Conservation (phyloP, 352 stramenopile species). For the Globisporangium irregulare region DNA sequence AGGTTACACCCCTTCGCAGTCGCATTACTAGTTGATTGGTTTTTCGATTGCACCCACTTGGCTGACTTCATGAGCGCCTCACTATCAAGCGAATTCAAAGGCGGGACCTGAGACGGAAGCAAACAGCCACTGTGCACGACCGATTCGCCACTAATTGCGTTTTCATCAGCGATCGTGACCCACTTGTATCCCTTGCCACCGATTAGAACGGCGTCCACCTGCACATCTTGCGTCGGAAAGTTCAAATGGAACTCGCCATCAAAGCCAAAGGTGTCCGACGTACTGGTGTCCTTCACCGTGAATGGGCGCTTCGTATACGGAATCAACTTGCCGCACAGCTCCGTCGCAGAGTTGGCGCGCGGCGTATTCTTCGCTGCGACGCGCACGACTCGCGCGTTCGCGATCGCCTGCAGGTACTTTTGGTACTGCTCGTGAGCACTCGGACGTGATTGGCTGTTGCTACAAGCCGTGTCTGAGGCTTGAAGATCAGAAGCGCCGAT, state of each 20-base stretch:
- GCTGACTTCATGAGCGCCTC: background rate
- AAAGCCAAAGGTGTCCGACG: background rate
- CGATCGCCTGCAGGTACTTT: background rate
- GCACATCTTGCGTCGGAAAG: background rate
- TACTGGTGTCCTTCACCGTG: background rate
- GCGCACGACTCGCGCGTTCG: background rate
- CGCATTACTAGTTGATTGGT: background rate
- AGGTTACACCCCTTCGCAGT: background rate
- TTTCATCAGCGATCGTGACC: background rate
- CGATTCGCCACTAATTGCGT: background rate
- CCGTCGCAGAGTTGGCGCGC: background rate
- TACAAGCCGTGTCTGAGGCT: background rate
- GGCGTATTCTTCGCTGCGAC: slow-evolving; percentile 3
- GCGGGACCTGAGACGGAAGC: background rate
- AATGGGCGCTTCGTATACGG: background rate
- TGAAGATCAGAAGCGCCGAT: background rate
- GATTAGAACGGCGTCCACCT: background rate
- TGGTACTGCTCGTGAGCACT: background rate
- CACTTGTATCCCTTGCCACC: slow-evolving; percentile 6
- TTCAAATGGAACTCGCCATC: background rate
- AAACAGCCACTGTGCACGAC: slow-evolving; percentile 1
- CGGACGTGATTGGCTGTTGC: background rate
- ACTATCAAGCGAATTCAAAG: background rate
- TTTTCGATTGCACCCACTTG: background rate
- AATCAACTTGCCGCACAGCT: background rate